Base-by-base conservation (phyloP, 306 rosid genomes). In the Dryas drummondii region DNA sequence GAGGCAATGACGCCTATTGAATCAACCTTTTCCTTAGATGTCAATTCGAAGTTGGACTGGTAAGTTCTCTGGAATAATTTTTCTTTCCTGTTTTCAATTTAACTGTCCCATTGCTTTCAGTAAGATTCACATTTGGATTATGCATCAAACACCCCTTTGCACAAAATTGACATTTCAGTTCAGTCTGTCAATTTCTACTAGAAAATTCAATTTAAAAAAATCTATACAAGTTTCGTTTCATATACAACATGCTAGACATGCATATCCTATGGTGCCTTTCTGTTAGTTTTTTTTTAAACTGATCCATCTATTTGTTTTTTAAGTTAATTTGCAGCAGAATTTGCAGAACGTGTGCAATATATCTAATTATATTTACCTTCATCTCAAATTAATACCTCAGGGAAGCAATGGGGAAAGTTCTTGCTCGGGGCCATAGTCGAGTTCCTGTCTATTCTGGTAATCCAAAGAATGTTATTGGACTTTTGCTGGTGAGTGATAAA, bases 1-100 rank as follows among this genome's bases (percentile, higher is more conserved):
- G 96, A 87, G 84, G 98, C 98, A 44, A 93, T 91, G 98, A 93
- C 97, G 19, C 98, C 98, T 67, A 93, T 93, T 79, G 98, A 93
- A 73, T 93, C 98, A 46, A 89, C 98, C 58, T 93, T 93, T 79
- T 93, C 98, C 59, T 83, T 93, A 85, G 92, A 91, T 83, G 97
- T 93, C 27, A 88, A 91, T 80, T 93, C 98, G 60, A 93, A 91
- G 79, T 77, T 93, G 90, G 97, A 93, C 84, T 93, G 97, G 98
- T 94, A 72, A 90, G 89, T 80, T 75, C 6, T 37, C 17, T 7
- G 32, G 66, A 68, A 32, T 71, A 11, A 17, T 73, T 65, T 61
- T 51, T 64, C 65, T 75, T 48, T 44, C 16, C 44, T 62, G 17
- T 61, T 45, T 9, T 65, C 62, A 32, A 52, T 77, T 2, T 75